Evolutionary conservation across 78 protist genomes (phyloP), one percentile per base, ranked within the genome.

Genomic region (Cyanophora paradoxa): DNA sequence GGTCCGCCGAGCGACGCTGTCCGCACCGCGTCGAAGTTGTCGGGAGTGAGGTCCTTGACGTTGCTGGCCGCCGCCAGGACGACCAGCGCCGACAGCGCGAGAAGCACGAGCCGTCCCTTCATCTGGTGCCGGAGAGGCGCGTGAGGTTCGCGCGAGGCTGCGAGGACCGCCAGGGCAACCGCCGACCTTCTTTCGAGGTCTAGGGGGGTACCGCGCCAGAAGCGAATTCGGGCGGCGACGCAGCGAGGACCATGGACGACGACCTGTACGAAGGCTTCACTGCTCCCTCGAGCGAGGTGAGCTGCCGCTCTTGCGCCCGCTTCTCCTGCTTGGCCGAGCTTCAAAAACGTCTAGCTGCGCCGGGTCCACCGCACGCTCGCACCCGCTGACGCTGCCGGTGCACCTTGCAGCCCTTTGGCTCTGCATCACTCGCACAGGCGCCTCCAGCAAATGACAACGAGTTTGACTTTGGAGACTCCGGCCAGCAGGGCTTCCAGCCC

Each of bases 11-110:
- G n/a, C n/a, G n/a, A n/a, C n/a, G n/a, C n/a, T n/a, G n/a, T n/a
- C n/a, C n/a, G n/a, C n/a, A 77, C 76, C 8, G 54, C 22, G 31
- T 88, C 89, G 71, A 82, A 82, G 84, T 76, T 82, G 19, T 69
- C 83, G 73, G 86, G 82, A 8, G 83, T 76, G 56, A 88, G 80
- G 63, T 1, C 39, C 56, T 82, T 82, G 31, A 72, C 72, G n/a
- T n/a, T n/a, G n/a, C n/a, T n/a, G n/a, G n/a, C n/a, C n/a, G n/a
- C n/a, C n/a, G n/a, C n/a, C n/a, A n/a, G n/a, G n/a, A n/a, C n/a
- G n/a, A n/a, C n/a, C n/a, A n/a, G n/a, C n/a, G n/a, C n/a, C n/a
- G n/a, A n/a, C n/a, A n/a, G n/a, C n/a, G n/a, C n/a, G n/a, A n/a
- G n/a, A n/a, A n/a, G n/a, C n/a, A n/a, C n/a, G n/a, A n/a, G n/a